Evolutionary conservation across 163 green algal species (phyloP).

Genomic region (Volvox carteri): DNA sequence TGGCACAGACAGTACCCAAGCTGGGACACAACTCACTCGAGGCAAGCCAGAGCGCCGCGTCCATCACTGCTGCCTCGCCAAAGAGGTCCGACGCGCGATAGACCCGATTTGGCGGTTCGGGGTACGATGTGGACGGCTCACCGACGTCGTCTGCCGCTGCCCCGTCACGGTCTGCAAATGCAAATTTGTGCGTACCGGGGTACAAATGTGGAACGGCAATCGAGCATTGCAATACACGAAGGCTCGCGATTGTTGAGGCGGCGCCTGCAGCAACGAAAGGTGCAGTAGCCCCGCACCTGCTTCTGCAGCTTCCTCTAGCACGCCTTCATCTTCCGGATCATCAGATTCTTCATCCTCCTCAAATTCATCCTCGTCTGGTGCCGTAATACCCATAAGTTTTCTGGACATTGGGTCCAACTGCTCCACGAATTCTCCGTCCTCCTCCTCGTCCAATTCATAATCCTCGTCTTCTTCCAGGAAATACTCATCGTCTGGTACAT

Average conservation of each 20-base stretch:
- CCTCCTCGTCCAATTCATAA: slow-evolving; percentile 35
- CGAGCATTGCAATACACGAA: not conserved
- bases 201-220: not conserved
- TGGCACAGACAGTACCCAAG: too few relatives aligned
- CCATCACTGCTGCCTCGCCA: slow-evolving; percentile 61
- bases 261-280: not conserved
- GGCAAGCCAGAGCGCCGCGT: slow-evolving; percentile 61
- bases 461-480: slow-evolving; percentile 22
- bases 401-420: slow-evolving; percentile 39
- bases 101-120: slow-evolving; percentile 62
- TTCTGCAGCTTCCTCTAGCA: slow-evolving; percentile 44
- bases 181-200: not conserved
- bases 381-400: slow-evolving; percentile 29
- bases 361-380: slow-evolving; percentile 53
- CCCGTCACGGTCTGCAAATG: slow-evolving; percentile 44
- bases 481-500: not conserved
- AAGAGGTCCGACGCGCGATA: slow-evolving; percentile 75
- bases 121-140: slow-evolving; percentile 60
- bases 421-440: slow-evolving; percentile 43
- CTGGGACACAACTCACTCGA: slow-evolving; percentile 40
- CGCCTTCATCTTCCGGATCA: slow-evolving; percentile 30
- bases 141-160: slow-evolving; percentile 41
- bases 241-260: not conserved
- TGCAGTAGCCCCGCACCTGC: slow-evolving; percentile 15
- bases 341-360: slow-evolving; percentile 57